These are phyloP conservation scores for Fragosphaeria purpurea DNA, from an alignment of 2,329 filamentous ascomycete species.

Conservation along the genomic window DNA sequence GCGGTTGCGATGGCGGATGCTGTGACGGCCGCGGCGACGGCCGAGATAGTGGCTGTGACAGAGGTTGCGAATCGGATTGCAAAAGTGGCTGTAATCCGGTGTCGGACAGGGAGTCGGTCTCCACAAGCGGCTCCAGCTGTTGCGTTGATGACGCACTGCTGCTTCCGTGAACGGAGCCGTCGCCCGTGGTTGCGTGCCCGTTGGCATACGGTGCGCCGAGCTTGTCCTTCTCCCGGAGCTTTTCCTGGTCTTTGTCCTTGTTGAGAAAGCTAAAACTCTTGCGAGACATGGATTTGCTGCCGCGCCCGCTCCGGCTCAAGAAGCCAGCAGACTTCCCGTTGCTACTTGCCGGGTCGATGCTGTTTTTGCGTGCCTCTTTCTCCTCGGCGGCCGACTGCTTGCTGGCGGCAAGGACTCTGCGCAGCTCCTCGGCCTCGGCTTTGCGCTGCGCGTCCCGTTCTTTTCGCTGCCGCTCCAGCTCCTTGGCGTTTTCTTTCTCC, in stretches of 20 bases:
- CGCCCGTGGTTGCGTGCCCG: conserved; percentile 8
- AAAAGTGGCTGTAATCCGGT: no score
- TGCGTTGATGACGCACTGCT: conserved; percentile 2
- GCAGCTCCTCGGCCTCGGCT: conserved; percentile 52
- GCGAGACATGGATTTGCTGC: conserved; percentile 69
- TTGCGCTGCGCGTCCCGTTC: conserved; percentile 29
- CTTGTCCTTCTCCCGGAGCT: conserved; percentile 8
- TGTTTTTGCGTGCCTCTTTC: conserved; percentile 35
- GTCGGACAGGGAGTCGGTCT: no score
- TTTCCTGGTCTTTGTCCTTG: conserved; percentile 30
- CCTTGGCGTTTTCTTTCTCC: conserved; percentile 36
- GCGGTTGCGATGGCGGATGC: neutral
- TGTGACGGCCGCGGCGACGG: neutral
- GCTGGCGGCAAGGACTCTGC: conserved; percentile 55
- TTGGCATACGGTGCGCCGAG: neutral
- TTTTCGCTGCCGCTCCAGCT: conserved; percentile 33
- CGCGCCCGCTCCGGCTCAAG: conserved; percentile 57
- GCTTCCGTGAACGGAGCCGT: conserved; percentile 18
- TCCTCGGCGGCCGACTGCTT: conserved; percentile 51
- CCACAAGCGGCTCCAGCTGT: neutral
- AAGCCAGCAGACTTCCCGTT: conserved; percentile 22
- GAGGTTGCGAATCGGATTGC: no score
- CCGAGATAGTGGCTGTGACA: no score
- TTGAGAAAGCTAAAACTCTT: conserved; percentile 62
- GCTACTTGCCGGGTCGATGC: conserved; percentile 23